Percentiles rank a stretch among this genome's conserved stretches.
These are phyloP conservation scores for Colletotrichum limetticola DNA, from an alignment of 2,329 filamentous ascomycete species.

Conservation along the genomic window DNA sequence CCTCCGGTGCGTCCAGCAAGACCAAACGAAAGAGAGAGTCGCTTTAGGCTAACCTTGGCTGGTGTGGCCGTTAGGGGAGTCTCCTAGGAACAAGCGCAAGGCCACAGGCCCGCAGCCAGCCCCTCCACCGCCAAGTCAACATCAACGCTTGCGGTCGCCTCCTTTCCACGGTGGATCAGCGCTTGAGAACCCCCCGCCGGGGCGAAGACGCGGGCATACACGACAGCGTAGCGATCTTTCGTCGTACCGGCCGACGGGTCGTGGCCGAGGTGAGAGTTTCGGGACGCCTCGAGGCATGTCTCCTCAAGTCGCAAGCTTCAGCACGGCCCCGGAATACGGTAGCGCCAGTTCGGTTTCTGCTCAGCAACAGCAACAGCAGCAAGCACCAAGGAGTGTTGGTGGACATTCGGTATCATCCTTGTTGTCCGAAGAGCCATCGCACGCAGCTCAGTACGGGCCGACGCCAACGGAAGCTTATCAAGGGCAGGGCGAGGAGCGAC, in stretches of 20 bases:
- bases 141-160: slow-evolving; percentile 59
- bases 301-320: slow-evolving; percentile 46
- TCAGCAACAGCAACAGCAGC: slow-evolving; percentile 39
- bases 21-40: slow-evolving; percentile 59
- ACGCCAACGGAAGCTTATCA: slow-evolving; percentile 33
- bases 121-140: slow-evolving; percentile 55
- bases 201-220: slow-evolving; percentile 68
- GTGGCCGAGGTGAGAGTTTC: slow-evolving; percentile 48
- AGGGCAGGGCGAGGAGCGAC: slow-evolving; percentile 22
- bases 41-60: slow-evolving; percentile 51
- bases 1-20: slow-evolving; percentile 75
- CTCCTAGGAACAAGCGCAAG: slow-evolving; percentile 84
- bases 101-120: slow-evolving; percentile 66
- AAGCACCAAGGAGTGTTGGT: slow-evolving; percentile 33
- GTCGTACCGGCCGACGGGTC: slow-evolving; percentile 54
- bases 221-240: slow-evolving; percentile 74
- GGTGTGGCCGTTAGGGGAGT: slow-evolving; percentile 69
- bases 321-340: slow-evolving; percentile 45
- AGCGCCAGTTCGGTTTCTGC: slow-evolving; percentile 26
- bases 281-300: slow-evolving; percentile 49
- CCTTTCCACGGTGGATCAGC: slow-evolving; percentile 62
- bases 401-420: slow-evolving; percentile 56
- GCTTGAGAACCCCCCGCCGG: slow-evolving; percentile 62
- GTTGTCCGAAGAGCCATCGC: slow-evolving; percentile 52
- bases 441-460: slow-evolving; percentile 9